A percentile compares a stretch with the other conserved stretches of the same genome.
phyloP scores from a whole-genome alignment of 148 eudicot genomes.

The Rhododendron williamsianum region DNA sequence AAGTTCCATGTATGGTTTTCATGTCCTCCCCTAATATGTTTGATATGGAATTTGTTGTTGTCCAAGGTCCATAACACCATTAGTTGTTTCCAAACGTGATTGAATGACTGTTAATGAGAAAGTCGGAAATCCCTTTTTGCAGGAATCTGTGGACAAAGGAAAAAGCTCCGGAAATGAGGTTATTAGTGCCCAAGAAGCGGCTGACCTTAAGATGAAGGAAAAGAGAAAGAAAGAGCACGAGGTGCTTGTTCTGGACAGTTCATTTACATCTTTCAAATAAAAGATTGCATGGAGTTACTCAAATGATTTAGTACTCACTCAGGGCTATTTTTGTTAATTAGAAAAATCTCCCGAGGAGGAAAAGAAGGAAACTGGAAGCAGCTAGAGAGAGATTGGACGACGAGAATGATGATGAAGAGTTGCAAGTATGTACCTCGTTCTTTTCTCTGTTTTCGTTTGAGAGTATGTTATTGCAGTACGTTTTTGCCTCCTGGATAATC shows the following conservation, averaged over 20 bases:
- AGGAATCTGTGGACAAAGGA: constrained; percentile 45
- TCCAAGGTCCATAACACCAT: not conserved
- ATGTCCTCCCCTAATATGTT: not conserved
- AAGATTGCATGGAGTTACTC: not conserved
- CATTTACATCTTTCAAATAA: not conserved
- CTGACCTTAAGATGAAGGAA: constrained; percentile 84
- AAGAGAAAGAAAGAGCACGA: constrained; percentile 90
- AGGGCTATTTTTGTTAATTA: constrained; percentile 20
- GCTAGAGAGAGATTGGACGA: constrained; percentile 85
- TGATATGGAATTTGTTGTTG: not conserved
- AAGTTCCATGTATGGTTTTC: not conserved
- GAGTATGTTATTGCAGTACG: not conserved
- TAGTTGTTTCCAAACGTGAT: not conserved
- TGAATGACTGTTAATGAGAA: not conserved
- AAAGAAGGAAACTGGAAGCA: constrained; percentile 92
- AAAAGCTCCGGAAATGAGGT: constrained; percentile 39
- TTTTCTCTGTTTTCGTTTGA: not conserved
- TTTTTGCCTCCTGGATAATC: not conserved
- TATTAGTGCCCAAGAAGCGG: constrained; percentile 85
- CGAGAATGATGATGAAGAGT: constrained; percentile 41
- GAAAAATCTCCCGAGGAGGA: constrained; percentile 93
- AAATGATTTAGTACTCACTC: not conserved
- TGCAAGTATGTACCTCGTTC: constrained; percentile 29
- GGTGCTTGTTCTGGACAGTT: constrained; percentile 33
- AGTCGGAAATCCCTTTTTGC: constrained; percentile 7